phyloP scores from a whole-genome alignment of 1,139 yeast genomes.

The Sugiyamaella japonica region DNA sequence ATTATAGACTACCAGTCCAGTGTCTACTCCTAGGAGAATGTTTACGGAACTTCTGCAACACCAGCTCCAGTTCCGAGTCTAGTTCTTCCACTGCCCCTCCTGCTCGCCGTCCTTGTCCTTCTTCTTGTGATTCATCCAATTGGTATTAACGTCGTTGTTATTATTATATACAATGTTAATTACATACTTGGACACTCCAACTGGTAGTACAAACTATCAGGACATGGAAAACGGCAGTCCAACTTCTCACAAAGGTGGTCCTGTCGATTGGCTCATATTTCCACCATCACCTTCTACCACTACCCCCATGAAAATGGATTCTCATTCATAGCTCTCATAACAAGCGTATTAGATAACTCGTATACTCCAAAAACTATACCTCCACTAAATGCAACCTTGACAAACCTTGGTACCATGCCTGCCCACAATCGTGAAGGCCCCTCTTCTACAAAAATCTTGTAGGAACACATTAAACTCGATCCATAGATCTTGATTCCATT shows the following conservation, averaged over 20 bases:
- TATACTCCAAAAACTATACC: constrained; percentile 74
- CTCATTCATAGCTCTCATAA: constrained; percentile 49
- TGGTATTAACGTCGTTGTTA: neutral
- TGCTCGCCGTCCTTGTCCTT: too few species aligned
- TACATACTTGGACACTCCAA: too few species aligned
- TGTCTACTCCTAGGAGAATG: too few species aligned
- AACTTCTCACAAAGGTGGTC: too few species aligned
- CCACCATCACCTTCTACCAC: neutral
- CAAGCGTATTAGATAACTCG: constrained; percentile 31
- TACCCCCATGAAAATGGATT: constrained; percentile 44
- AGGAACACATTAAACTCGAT: constrained; percentile 68
- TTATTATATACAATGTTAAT: neutral
- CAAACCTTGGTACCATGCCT: constrained; percentile 77
- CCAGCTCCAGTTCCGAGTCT: too few species aligned
- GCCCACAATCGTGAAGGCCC: constrained; percentile 72
- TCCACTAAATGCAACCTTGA: constrained; percentile 77
- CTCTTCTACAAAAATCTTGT: constrained; percentile 59
- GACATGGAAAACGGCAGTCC: too few species aligned
- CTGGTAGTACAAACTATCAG: too few species aligned
- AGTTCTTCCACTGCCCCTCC: too few species aligned
- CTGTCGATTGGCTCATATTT: too few species aligned
- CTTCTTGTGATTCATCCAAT: too few species aligned
- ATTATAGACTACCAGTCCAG: too few species aligned
- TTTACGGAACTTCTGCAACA: too few species aligned
- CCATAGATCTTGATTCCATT: constrained; percentile 60